Evolutionary conservation across 1,284 basidiomycete genomes (phyloP).

Genomic region (Hymenochaete sp.): DNA sequence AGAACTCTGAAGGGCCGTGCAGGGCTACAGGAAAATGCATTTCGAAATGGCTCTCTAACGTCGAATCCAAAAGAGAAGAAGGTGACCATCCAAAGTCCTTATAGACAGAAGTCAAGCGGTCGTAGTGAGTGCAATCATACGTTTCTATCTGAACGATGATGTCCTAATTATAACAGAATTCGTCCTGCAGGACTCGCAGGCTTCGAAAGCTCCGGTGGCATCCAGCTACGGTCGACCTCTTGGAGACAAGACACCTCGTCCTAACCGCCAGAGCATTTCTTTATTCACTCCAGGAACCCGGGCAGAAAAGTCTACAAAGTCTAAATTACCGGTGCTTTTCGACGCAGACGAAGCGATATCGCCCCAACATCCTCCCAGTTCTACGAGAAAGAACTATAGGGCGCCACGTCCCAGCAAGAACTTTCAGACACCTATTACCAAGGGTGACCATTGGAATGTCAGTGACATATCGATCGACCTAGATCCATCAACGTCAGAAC

Average conservation of each 20-base stretch:
- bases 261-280: constrained; percentile 38
- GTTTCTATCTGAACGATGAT: constrained; percentile 8
- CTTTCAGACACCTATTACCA: constrained; percentile 61
- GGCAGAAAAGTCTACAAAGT: constrained; percentile 27
- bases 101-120: constrained; percentile 15
- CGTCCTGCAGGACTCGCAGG: constrained; percentile 17
- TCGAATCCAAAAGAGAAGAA: constrained; percentile 39
- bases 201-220: constrained; percentile 16
- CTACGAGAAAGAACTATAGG: constrained; percentile 48
- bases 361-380: constrained; percentile 49
- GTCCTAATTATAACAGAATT: constrained; percentile 22
- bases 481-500: constrained; percentile 27
- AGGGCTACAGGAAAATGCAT: constrained; percentile 45
- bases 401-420: constrained; percentile 30
- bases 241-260: constrained; percentile 45
- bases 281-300: constrained; percentile 26
- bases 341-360: constrained; percentile 27
- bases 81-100: constrained; percentile 28
- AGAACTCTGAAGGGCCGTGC: constrained; percentile 32
- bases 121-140: constrained; percentile 12
- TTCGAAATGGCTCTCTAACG: constrained; percentile 29
- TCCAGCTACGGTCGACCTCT: constrained; percentile 36
- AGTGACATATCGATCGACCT: constrained; percentile 50
- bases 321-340: constrained; percentile 25
- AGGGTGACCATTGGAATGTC: constrained; percentile 66